Evolutionary conservation across 2,329 filamentous ascomycete species (phyloP).

Genomic region (Calonectria ilicicola): DNA sequence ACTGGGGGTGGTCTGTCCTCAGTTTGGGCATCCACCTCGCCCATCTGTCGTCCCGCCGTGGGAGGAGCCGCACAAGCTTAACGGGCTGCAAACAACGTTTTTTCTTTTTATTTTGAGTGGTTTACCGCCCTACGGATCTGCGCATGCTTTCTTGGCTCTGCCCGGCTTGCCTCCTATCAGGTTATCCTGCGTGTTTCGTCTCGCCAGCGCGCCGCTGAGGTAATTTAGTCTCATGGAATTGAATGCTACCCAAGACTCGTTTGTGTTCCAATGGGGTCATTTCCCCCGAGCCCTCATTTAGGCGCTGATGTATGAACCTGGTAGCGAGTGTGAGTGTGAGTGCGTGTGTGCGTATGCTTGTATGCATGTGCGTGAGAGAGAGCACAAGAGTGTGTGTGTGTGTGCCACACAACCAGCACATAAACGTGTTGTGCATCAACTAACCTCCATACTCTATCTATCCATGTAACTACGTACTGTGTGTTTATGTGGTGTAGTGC

Average conservation of each 20-base stretch:
- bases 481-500: not conserved
- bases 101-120: not conserved
- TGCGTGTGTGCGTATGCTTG: not conserved
- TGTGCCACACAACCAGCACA: not conserved
- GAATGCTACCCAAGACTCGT: not conserved
- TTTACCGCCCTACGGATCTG: not conserved
- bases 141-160: not conserved
- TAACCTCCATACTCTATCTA: not conserved
- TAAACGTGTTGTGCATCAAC: not conserved
- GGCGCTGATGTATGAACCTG: not conserved
- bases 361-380: not conserved
- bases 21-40: not conserved
- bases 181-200: not conserved
- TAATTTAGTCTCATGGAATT: not conserved
- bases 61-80: not conserved
- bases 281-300: not conserved
- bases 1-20: not conserved
- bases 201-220: not conserved
- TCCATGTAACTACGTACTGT: not conserved
- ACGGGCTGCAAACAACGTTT: not conserved
- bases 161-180: not conserved
- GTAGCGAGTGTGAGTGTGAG: not conserved
- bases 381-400: not conserved
- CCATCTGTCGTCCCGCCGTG: not conserved
- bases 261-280: conserved; percentile 2